Evolutionary conservation across 768 basidiomycete genomes (phyloP), one percentile per base, ranked within the genome.

Genomic region (Collybia sordida): DNA sequence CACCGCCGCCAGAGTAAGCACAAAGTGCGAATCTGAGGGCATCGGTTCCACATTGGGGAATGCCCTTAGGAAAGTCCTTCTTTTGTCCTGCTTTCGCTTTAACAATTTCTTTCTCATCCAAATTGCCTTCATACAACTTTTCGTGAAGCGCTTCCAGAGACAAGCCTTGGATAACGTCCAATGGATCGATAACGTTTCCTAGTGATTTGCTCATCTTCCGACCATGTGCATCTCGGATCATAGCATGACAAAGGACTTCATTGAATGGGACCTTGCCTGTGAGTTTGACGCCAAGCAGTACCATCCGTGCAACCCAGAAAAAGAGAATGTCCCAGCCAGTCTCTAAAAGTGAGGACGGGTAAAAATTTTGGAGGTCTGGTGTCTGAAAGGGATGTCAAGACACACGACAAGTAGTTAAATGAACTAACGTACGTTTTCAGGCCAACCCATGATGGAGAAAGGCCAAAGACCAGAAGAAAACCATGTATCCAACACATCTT

Each of bases 301-400:
- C 96, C 96, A 98, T 99, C 37, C 97, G 88, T 14, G 97, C 95
- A 6, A 98, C 96, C 97, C 97, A 99, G 82, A 98, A 98, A 80
- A 95, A 95, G n/a, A 99, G 69, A 60, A 98, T 98, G 56, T 98
- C 97, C 96, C 97, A 98, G 40, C 97, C 97, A 0, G 97, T 99
- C 72, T 98, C 97, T 24, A 98, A 82, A 38, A 98, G 59, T n/a
- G 85, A 81, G 2, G 91, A 72, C 0, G 97, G 97, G 67, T 95
- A 99, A 74, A 91, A 98, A 24, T 75, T 73, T 55, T 84, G 66
- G 36, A 92, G 58, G 64, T 98, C 96, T 3, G 71, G 53, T 0
- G 93, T 94, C 91, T 93, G 19, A 50, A 45, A 60, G 51, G 42
- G 45, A 40, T 45, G n/a, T n/a, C n/a, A n/a, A 19, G 53, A 47